Evolutionary conservation across 2,329 filamentous ascomycete genomes (phyloP).

Genomic region (Boeremia exigua): DNA sequence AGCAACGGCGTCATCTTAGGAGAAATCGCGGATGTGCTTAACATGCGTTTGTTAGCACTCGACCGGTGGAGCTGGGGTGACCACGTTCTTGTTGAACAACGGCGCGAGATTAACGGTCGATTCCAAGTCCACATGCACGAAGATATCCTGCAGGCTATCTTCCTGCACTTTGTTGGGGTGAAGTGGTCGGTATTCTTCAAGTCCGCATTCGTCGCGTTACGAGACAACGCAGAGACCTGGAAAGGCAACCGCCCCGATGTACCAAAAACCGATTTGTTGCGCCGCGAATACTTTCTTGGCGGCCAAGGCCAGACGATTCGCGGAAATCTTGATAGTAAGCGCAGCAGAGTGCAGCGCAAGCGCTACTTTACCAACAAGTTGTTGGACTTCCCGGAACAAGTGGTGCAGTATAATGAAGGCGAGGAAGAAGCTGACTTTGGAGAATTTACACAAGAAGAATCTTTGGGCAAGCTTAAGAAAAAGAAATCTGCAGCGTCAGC

Average conservation of each 20-base stretch:
- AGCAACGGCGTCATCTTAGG: conserved; percentile 39
- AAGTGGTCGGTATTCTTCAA: conserved; percentile 45
- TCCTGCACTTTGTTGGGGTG: conserved; percentile 41
- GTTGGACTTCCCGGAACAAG: conserved; percentile 30
- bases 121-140: conserved; percentile 41
- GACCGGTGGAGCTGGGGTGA: conserved; percentile 41
- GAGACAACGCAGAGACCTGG: conserved; percentile 26
- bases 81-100: conserved; percentile 36
- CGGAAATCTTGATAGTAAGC: conserved; percentile 28
- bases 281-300: conserved; percentile 38
- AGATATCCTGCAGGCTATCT: conserved; percentile 42
- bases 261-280: conserved; percentile 26
- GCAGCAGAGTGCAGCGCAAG: conserved; percentile 23
- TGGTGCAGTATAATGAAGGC: conserved; percentile 33
- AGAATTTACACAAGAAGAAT: not conserved
- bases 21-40: conserved; percentile 42
- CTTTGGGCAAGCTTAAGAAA: not conserved
- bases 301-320: not conserved
- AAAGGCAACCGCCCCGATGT: conserved; percentile 23
- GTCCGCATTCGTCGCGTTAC: conserved; percentile 26
- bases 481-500: not conserved
- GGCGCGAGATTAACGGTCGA: conserved; percentile 36
- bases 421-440: conserved; percentile 39
- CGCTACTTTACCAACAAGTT: conserved; percentile 38
- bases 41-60: conserved; percentile 38